Conservation (phyloP, 179 eudicot species). For the Pouteria campechiana region DNA sequence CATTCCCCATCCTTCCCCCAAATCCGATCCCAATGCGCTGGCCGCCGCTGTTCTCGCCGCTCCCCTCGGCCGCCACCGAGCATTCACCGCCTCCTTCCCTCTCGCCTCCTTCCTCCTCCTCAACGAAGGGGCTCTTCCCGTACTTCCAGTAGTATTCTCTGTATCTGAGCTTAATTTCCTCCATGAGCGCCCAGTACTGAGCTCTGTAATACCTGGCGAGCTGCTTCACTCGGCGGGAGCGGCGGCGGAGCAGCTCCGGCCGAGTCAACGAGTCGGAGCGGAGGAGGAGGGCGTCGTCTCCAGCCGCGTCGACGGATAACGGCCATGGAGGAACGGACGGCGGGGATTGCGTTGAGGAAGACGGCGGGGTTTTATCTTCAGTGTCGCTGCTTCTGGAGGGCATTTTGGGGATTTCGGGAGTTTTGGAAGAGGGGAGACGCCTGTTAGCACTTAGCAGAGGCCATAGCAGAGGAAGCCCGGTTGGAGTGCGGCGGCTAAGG, state of each 20-base stretch:
- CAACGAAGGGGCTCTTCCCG: slow-evolving; percentile 18
- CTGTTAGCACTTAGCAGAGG: no score
- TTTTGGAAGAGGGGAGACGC: no score
- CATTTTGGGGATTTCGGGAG: no score
- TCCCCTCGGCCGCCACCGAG: not conserved
- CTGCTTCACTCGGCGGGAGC: slow-evolving; percentile 27
- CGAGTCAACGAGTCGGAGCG: slow-evolving; percentile 34
- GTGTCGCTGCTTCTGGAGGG: no score
- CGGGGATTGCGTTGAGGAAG: no score
- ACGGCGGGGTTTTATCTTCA: no score
- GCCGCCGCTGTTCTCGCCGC: not conserved
- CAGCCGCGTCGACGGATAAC: slow-evolving; percentile 6
- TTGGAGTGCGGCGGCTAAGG: no score
- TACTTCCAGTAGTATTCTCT: slow-evolving; percentile 34
- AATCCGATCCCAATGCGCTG: slow-evolving; percentile 2
- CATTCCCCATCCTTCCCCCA: slow-evolving; percentile 18
- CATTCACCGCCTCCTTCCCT: not conserved
- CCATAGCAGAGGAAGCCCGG: no score
- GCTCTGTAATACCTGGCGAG: slow-evolving; percentile 24
- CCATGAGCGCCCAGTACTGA: slow-evolving; percentile 52
- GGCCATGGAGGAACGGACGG: no score
- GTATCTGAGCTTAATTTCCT: slow-evolving; percentile 28
- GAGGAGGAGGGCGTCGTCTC: slow-evolving; percentile 16
- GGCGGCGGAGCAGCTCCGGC: slow-evolving; percentile 32
- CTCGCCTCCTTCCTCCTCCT: slow-evolving; percentile 4